phyloP scores from a whole-genome alignment of 345 rosid species.

The Lepidium didymum region DNA sequence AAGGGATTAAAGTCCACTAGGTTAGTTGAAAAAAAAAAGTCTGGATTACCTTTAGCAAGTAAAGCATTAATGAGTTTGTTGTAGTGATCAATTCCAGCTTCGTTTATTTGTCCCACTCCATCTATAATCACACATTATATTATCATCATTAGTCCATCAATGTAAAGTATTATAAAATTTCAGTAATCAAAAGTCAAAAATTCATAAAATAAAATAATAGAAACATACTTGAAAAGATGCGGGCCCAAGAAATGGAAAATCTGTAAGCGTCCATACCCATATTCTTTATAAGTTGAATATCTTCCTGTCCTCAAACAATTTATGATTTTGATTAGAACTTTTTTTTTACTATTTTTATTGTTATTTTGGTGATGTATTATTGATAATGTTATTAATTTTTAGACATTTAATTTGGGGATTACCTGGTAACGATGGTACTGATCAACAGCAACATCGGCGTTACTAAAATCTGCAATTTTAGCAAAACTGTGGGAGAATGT shows the following conservation, averaged over 20 bases:
- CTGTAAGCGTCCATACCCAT: conserved; percentile 94
- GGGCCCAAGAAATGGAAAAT: conserved; percentile 90
- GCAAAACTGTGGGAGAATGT: conserved; percentile 66
- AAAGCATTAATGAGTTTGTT: conserved; percentile 75
- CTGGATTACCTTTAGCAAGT: conserved; percentile 52
- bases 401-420: background rate
- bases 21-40: background rate
- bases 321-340: background rate
- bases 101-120: conserved; percentile 75
- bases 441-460: conserved; percentile 89
- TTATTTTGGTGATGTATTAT: background rate
- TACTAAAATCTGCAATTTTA: conserved; percentile 55
- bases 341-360: too few relatives aligned
- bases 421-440: conserved; percentile 80
- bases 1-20: too few relatives aligned
- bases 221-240: conserved; percentile 73
- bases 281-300: conserved; percentile 82
- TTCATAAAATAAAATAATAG: background rate
- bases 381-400: background rate
- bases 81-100: conserved; percentile 88
- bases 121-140: conserved; percentile 29
- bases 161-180: too few relatives aligned
- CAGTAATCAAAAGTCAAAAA: too few relatives aligned
- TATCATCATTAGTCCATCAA: background rate
- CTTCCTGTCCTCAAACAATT: conserved; percentile 44